These are phyloP conservation scores for Pestalotiopsis fici DNA, from an alignment of 2,329 filamentous ascomycete species.

Conservation along the genomic window DNA sequence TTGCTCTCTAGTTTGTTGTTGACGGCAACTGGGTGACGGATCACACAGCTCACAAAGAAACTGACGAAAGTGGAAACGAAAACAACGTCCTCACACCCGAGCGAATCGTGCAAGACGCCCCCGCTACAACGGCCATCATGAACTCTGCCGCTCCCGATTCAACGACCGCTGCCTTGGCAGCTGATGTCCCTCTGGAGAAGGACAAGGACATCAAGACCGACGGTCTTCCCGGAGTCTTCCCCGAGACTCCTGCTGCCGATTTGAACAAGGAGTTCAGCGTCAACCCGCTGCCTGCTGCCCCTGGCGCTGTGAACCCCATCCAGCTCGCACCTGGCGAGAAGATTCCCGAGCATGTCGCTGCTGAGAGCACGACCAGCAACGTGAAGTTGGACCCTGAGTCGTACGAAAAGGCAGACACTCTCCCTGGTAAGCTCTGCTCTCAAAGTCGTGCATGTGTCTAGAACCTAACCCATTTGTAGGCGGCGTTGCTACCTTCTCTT, in stretches of 20 bases:
- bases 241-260: constrained; percentile 65
- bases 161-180: constrained; percentile 71
- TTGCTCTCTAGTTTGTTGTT: constrained; percentile 78
- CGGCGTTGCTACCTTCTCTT: constrained; percentile 17
- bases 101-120: constrained; percentile 57
- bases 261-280: constrained; percentile 56
- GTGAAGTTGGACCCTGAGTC: constrained; percentile 81
- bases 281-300: constrained; percentile 63
- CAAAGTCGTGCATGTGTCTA: neutral
- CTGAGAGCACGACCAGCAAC: constrained; percentile 69
- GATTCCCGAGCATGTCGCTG: constrained; percentile 69
- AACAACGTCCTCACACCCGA: constrained; percentile 89
- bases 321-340: constrained; percentile 77
- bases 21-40: constrained; percentile 90
- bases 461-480: neutral
- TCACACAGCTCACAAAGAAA: constrained; percentile 76
- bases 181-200: constrained; percentile 57
- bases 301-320: constrained; percentile 76
- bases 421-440: constrained; percentile 46
- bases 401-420: constrained; percentile 77
- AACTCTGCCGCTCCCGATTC: constrained; percentile 71
- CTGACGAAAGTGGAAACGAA: constrained; percentile 79
- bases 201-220: constrained; percentile 33
- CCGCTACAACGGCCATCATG: constrained; percentile 54
- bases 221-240: constrained; percentile 67